phyloP scores from a whole-genome alignment of 768 basidiomycete genomes.

The Mycena capillaripes region DNA sequence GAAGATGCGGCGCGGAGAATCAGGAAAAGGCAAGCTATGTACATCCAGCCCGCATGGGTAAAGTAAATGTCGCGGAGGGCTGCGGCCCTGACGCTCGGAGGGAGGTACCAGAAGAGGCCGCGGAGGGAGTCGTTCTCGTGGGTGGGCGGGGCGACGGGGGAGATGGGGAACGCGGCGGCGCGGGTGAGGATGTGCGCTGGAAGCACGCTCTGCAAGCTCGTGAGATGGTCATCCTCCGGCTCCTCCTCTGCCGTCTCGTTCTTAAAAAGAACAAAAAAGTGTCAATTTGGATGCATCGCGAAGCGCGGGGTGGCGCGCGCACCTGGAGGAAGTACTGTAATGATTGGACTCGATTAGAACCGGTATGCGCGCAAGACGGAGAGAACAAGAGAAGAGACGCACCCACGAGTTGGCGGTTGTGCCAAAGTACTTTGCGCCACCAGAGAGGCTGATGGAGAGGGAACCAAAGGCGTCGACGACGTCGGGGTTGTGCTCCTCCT shows the following conservation, averaged over 20 bases:
- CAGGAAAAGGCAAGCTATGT: constrained; percentile 43
- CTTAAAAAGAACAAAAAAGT: constrained; percentile 54
- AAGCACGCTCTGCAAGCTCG: constrained; percentile 67
- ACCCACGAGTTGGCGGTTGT: constrained; percentile 86
- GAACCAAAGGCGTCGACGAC: constrained; percentile 87
- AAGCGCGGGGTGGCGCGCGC: constrained; percentile 36
- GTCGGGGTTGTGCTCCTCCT: constrained; percentile 76
- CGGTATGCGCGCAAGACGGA: background rate
- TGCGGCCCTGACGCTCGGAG: constrained; percentile 70
- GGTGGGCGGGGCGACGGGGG: constrained; percentile 52
- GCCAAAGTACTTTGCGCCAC: constrained; percentile 82
- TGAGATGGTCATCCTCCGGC: constrained; percentile 58
- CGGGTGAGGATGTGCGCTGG: constrained; percentile 74
- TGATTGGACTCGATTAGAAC: constrained; percentile 30
- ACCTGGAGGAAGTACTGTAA: constrained; percentile 83
- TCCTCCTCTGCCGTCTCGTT: constrained; percentile 73
- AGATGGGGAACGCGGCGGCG: constrained; percentile 78
- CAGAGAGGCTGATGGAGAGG: constrained; percentile 78
- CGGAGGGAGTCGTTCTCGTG: constrained; percentile 64
- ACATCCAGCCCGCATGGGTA: constrained; percentile 81
- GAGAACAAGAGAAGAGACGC: constrained; percentile 41
- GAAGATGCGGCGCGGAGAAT: constrained; percentile 22
- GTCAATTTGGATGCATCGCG: constrained; percentile 25
- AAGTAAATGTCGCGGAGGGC: constrained; percentile 73
- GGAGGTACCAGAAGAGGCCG: constrained; percentile 79